phyloP scores from a whole-genome alignment of 306 rosid genomes.

The Glycyrrhiza uralensis region DNA sequence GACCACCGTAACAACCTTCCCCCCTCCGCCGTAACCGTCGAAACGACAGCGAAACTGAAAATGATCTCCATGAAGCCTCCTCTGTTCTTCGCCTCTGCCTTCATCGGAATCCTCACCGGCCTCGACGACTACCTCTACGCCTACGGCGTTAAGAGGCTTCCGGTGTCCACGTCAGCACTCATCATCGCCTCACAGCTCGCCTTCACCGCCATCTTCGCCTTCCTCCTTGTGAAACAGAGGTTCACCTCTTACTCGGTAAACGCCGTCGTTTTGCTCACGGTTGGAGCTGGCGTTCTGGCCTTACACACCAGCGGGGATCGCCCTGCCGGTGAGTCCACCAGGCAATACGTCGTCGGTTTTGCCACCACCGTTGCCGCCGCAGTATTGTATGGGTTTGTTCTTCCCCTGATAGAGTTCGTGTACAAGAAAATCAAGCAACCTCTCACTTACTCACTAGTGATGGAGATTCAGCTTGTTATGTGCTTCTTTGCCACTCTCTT shows the following conservation, averaged over 20 bases:
- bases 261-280: slow-evolving; percentile 55
- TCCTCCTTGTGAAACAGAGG: slow-evolving; percentile 47
- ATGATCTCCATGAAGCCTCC: slow-evolving; percentile 37
- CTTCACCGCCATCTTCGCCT: slow-evolving; percentile 66
- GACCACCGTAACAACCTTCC: background rate
- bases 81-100: slow-evolving; percentile 37
- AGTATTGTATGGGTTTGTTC: slow-evolving; percentile 58
- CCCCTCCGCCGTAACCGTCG: background rate
- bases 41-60: background rate
- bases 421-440: slow-evolving; percentile 57
- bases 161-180: slow-evolving; percentile 62
- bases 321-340: slow-evolving; percentile 56
- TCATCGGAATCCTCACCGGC: slow-evolving; percentile 59
- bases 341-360: slow-evolving; percentile 58
- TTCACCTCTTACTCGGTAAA: slow-evolving; percentile 57
- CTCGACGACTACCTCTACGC: slow-evolving; percentile 64
- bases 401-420: slow-evolving; percentile 62
- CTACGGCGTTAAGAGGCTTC: slow-evolving; percentile 57
- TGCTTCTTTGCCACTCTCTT: slow-evolving; percentile 57
- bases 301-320: slow-evolving; percentile 59
- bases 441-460: slow-evolving; percentile 58
- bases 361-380: slow-evolving; percentile 56
- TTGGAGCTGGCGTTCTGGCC: slow-evolving; percentile 66
- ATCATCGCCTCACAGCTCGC: slow-evolving; percentile 60
- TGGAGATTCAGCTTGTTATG: slow-evolving; percentile 77